Evolutionary conservation across 768 basidiomycete species (phyloP), one percentile per base, ranked within the genome.

Genomic region (Mycena rosella): DNA sequence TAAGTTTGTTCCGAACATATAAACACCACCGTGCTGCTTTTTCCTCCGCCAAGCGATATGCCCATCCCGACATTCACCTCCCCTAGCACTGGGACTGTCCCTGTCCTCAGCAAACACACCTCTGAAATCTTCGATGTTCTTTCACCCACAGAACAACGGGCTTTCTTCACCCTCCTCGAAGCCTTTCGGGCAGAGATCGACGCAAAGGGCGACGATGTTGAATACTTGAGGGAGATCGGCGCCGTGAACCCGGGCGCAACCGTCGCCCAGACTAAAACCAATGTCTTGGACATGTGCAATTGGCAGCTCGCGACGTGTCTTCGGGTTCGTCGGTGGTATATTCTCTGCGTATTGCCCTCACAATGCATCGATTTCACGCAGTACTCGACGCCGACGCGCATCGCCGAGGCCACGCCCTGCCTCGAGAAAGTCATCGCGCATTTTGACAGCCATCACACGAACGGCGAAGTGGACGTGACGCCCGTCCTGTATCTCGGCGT

Each of bases 331-430:
- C 52, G 5, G 17, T n/a, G 34, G n/a, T 20, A 17, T 38, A 22
- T 32, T 15, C 34, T 2, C 1, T 13, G 26, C 8, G 5, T 10
- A 7, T 36, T 47, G 29, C 48, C 26, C n/a, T 14, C 38, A 44
- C n/a, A 17, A 17, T 29, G 18, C n/a, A n/a, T n/a, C n/a, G n/a
- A 7, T 18, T 8, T 2, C 6, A 22, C 29, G 11, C 63, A 65
- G 63, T 59, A 58, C 49, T 65, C 63, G 49, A 65, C 63, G 15
- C 63, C 63, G 30, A 65, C 63, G 15, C 63, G 63, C 55, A 65
- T 65, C 56, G 63, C 63, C 38, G 63, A 65, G 38, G 63, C 63
- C 20, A 56, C 27, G 7, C 63, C 63, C 13, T 58, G 59, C 34
- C 36, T 65, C 18, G 56, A 65, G 29, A 20, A 24, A 3, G 57